These are phyloP conservation scores for Pittosporum tobira DNA, from an alignment of 129 eudicot genomes.

Conservation along the genomic window DNA sequence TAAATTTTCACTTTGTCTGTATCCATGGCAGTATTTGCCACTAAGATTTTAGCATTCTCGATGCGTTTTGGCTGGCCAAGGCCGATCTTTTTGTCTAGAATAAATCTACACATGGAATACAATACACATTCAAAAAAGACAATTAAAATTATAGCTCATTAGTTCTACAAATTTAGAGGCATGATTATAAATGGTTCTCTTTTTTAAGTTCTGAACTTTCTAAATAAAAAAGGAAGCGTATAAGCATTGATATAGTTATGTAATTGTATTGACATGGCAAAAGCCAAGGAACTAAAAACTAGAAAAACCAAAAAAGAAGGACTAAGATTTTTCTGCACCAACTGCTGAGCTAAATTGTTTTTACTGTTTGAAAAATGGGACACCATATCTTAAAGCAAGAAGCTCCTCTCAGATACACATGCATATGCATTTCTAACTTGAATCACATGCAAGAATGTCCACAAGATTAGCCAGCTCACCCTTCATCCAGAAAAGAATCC, in stretches of 20 bases:
- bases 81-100: conserved; percentile 91
- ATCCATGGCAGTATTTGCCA: conserved; percentile 97
- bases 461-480: conserved; percentile 32
- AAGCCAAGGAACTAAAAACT: not conserved
- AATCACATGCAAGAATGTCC: not conserved
- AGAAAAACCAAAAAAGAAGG: no score
- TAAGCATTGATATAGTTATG: not conserved
- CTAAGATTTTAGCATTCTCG: conserved; percentile 89
- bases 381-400: no score
- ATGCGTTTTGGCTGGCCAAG: conserved; percentile 93
- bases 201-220: not conserved
- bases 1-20: conserved; percentile 95
- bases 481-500: conserved; percentile 87
- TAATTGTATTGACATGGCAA: not conserved
- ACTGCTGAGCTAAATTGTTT: no score
- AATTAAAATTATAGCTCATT: no score
- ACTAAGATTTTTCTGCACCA: no score
- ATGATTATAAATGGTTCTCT: no score
- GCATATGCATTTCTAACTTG: not conserved
- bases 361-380: no score
- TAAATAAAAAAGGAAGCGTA: no score
- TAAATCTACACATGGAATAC: conserved; percentile 48
- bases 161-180: no score
- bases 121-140: not conserved
- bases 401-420: no score